Base-by-base conservation (phyloP, 805 yeast species). In the Dipodascus albidus region DNA sequence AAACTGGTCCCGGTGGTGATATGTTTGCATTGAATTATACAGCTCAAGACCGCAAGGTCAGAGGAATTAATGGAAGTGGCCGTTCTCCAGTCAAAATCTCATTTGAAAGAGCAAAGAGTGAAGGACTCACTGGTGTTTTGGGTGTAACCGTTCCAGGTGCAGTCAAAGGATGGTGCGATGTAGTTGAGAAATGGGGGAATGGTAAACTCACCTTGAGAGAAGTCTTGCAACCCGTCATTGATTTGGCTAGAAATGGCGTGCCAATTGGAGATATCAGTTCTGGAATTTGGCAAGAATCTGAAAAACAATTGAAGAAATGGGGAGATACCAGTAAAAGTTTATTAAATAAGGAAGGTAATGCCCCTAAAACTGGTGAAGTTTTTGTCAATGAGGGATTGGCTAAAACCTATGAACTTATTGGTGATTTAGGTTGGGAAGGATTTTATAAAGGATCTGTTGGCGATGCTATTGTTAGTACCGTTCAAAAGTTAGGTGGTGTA, bases 71-170 rank as follows among this genome's bases (percentile, higher is more conserved):
- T 64, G 95, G 91, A 2, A 78, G 86, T 49, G 95, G 95, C 6
- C 74, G 85, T 53, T 72, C 88, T 1, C 85, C 90, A 2, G 63
- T 72, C 14, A 67, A 68, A 19, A 58, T 80, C 8, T 65, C 74
- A 1, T 65, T 82, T 11, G 82, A 81, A 15, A 67, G 72, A 56
- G 71, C 82, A 2, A 64, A 68, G 55, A 62, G 73, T 50, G 69
- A 72, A 20, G 78, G 77, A 17, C 67, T 76, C 44, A 64, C 71
- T 8, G 71, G 78, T 41, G 76, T 81, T 2, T 79, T 79, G 54
- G 68, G 83, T 0, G 78, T 82, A 4, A 82, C 81, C 51, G 89
- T 85, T 2, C 93, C 93, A 0, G 95, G 95, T 2, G 83, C 87
- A 1, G 74, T 85, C 50, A 87, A 87, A 3, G 91, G 87, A 0